Base-by-base conservation (phyloP, 179 eudicot genomes). In the Drosera spatulata region DNA sequence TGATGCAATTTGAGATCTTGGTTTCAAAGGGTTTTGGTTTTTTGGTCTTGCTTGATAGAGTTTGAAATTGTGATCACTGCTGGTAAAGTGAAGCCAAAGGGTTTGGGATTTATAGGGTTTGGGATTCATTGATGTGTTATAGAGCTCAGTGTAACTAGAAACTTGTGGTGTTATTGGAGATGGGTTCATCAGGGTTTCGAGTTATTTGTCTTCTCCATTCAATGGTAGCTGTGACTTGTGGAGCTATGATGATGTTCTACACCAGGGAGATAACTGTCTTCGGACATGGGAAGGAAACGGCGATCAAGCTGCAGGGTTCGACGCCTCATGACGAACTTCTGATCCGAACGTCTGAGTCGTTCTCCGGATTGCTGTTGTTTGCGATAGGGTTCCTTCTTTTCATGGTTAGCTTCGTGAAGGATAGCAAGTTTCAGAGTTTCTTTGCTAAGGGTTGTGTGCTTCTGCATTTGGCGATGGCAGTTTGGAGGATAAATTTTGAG, bases 391-490 rank as follows among this genome's bases (percentile, higher is more conserved):
- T 91, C 57, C 76, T 91, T 33, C 60, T 88, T 67, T 84, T 91
- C 56, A 91, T 91, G 97, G 88, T 88, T 65, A 86, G 96, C 49
- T 88, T 82, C 67, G 85, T 91, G 40, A 79, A 79, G 69, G 98
- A 91, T 50, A 69, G 59, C 45, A 75, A 80, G 61, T 91, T 91
- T 66, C 96, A 91, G 51, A 62, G 74, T 70, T 88, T 85, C 68
- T 91, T 91, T 50, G 96, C 98, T 3, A 84, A 71, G 65, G 98
- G 98, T 4, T 88, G 98, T 70, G 88, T 84, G 71, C 65, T 91
- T 56, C 80, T 91, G 12, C 95, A 91, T 66, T 71, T 88, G 39
- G 79, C 91, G 4, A 80, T 85, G 98, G 98, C 98, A 2, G 73
- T 84, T 71, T 91, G 96, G 98, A 83, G 98, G 64, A 75, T 85